Percentiles rank a stretch among this genome's conserved stretches.
Conservation (phyloP, 208 protist species). For the Trichomonas gallinae region DNA sequence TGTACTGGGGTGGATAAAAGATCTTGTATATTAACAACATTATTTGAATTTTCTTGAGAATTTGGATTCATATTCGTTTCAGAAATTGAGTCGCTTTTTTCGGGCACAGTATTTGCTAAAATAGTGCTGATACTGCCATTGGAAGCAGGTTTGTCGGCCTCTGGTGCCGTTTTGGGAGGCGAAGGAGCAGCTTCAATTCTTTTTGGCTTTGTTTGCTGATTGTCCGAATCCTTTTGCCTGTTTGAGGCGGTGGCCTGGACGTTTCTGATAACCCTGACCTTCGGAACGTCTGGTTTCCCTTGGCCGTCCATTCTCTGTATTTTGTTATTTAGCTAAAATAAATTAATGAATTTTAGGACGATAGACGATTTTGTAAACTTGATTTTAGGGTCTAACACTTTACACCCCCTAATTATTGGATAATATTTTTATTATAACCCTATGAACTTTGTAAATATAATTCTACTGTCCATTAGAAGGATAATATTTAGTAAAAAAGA, state of each 20-base stretch:
- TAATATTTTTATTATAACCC: too few relatives aligned
- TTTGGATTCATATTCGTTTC: background rate
- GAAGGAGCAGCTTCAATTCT: background rate
- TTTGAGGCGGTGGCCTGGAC: background rate
- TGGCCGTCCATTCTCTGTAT: background rate
- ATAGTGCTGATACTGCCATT: background rate
- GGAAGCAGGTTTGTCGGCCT: background rate
- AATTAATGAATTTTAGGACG: too few relatives aligned
- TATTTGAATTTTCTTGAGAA: background rate
- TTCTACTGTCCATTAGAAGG: too few relatives aligned
- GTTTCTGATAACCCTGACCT: background rate
- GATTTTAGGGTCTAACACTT: too few relatives aligned
- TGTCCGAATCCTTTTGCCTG: background rate
- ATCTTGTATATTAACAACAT: background rate
- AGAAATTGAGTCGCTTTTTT: background rate
- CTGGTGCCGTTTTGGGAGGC: background rate
- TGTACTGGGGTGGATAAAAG: background rate
- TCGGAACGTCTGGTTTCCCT: background rate
- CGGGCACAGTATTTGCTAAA: background rate
- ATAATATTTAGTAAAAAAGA: too few relatives aligned
- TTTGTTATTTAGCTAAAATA: too few relatives aligned
- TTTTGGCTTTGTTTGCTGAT: background rate
- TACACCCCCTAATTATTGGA: too few relatives aligned
- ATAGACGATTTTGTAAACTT: too few relatives aligned
- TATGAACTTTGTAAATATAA: too few relatives aligned